Percentiles rank a stretch among this genome's conserved stretches.
Evolutionary conservation across 1,139 yeast genomes (phyloP).

Genomic region (Suzukiozyma palmioleophila): DNA sequence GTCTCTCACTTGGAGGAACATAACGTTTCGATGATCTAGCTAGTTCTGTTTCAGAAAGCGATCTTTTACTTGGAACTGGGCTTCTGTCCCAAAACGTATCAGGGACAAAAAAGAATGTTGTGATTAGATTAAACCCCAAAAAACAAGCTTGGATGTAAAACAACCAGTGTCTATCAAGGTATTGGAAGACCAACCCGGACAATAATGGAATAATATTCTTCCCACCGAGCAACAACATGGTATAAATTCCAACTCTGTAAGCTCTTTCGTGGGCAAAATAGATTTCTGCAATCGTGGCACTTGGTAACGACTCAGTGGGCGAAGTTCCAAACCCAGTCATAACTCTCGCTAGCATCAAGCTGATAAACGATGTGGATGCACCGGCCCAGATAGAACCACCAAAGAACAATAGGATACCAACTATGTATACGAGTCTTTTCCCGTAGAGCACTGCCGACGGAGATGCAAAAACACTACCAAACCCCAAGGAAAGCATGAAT

Average conservation of each 20-base stretch:
- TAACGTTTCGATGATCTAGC: conserved; percentile 39
- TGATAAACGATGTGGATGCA: conserved; percentile 42
- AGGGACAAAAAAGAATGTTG: conserved; percentile 54
- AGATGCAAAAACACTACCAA: conserved; percentile 55
- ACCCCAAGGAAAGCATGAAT: conserved; percentile 55
- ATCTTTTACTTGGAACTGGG: conserved; percentile 47
- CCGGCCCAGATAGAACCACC: conserved; percentile 57
- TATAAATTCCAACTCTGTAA: conserved; percentile 58
- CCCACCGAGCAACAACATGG: conserved; percentile 58
- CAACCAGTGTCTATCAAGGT: conserved; percentile 55
- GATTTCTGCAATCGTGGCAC: conserved; percentile 60
- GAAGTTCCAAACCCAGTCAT: conserved; percentile 57
- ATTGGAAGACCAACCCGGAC: conserved; percentile 49
- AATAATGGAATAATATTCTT: conserved; percentile 57
- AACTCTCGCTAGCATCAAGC: conserved; percentile 54
- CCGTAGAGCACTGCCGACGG: conserved; percentile 60
- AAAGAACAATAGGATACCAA: conserved; percentile 46
- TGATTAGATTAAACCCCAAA: conserved; percentile 41
- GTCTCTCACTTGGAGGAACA: conserved; percentile 25
- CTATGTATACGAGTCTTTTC: conserved; percentile 51
- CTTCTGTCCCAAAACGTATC: conserved; percentile 64
- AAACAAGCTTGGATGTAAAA: conserved; percentile 57
- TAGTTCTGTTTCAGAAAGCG: conserved; percentile 44
- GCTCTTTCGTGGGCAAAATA: conserved; percentile 66
- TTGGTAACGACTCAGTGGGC: conserved; percentile 59